A percentile compares a stretch with the other conserved stretches of the same genome.
phyloP scores from a whole-genome alignment of 1,139 yeast genomes.

The Taphrina populina region DNA sequence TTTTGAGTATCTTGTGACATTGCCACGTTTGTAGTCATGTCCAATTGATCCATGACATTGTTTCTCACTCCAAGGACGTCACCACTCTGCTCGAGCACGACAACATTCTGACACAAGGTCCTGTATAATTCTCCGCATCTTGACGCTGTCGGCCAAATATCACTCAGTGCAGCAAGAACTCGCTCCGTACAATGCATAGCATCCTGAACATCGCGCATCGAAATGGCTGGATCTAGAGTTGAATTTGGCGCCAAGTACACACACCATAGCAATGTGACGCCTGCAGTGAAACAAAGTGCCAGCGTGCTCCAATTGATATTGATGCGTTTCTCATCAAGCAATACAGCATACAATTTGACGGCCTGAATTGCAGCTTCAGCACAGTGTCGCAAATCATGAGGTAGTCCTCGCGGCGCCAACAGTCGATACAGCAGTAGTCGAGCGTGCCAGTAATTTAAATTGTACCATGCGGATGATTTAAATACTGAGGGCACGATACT shows the following conservation, averaged over 20 bases:
- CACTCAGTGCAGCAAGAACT: constrained; percentile 36
- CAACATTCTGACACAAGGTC: constrained; percentile 17
- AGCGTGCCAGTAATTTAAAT: constrained; percentile 37
- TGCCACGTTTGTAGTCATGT: constrained; percentile 1
- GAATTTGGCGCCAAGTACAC: constrained; percentile 32
- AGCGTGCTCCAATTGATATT: constrained; percentile 38
- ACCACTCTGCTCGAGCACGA: constrained; percentile 14
- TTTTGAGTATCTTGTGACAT: constrained; percentile 1
- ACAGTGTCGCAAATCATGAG: constrained; percentile 35
- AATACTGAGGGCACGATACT: constrained; percentile 34
- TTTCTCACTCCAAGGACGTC: constrained; percentile 12
- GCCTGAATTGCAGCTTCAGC: constrained; percentile 36
- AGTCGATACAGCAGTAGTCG: constrained; percentile 35
- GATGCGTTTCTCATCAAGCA: constrained; percentile 34
- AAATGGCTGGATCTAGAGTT: constrained; percentile 26
- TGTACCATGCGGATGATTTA: constrained; percentile 37
- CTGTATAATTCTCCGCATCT: constrained; percentile 28
- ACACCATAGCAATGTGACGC: constrained; percentile 36
- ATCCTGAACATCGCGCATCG: constrained; percentile 28
- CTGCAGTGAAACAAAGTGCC: constrained; percentile 37
- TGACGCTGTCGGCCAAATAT: constrained; percentile 38
- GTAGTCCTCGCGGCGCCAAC: constrained; percentile 35
- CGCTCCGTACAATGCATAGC: constrained; percentile 33
- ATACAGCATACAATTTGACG: constrained; percentile 33
- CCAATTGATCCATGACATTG: constrained; percentile 26